These are phyloP conservation scores for Zoysia japonica DNA, from an alignment of 176 grass and related monocot genomes.

Conservation along the genomic window DNA sequence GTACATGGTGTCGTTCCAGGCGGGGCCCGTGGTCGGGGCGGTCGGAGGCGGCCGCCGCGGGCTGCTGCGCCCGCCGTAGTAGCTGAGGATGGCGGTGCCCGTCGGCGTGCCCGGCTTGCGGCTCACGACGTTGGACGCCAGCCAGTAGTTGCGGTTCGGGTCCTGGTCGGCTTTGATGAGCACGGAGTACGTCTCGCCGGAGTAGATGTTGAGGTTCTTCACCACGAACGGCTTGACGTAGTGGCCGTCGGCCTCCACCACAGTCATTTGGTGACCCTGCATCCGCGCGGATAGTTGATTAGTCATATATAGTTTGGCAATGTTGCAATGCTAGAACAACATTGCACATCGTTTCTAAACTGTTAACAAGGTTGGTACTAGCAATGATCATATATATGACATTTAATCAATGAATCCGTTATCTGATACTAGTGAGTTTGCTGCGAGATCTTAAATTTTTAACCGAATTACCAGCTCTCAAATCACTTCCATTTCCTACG, in stretches of 20 bases:
- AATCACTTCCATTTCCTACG: too few species aligned
- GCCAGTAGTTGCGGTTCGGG: constrained; percentile 85
- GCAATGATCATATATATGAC: too few species aligned
- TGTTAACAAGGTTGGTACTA: too few species aligned
- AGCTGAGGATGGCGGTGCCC: constrained; percentile 66
- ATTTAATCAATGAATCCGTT: too few species aligned
- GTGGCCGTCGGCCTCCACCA: constrained; percentile 88
- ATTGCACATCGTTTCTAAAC: too few species aligned
- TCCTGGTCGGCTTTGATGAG: constrained; percentile 67
- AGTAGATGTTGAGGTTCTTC: constrained; percentile 88
- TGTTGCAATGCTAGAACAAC: too few species aligned
- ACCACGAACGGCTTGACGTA: constrained; percentile 86
- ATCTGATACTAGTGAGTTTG: too few species aligned
- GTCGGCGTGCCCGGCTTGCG: constrained; percentile 53
- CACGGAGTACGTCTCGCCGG: constrained; percentile 89
- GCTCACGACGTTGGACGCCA: constrained; percentile 65
- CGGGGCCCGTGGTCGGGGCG: constrained; percentile 30
- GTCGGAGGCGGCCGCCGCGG: constrained; percentile 29
- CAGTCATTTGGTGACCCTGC: constrained; percentile 65
- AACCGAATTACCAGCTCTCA: too few species aligned
- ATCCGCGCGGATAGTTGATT: not conserved
- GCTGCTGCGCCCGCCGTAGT: constrained; percentile 52
- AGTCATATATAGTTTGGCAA: too few species aligned
- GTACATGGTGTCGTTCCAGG: constrained; percentile 62
- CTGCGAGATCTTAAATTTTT: too few species aligned